Evolutionary conservation across 306 rosid genomes (phyloP).

Genomic region (Luffa acutangula): DNA sequence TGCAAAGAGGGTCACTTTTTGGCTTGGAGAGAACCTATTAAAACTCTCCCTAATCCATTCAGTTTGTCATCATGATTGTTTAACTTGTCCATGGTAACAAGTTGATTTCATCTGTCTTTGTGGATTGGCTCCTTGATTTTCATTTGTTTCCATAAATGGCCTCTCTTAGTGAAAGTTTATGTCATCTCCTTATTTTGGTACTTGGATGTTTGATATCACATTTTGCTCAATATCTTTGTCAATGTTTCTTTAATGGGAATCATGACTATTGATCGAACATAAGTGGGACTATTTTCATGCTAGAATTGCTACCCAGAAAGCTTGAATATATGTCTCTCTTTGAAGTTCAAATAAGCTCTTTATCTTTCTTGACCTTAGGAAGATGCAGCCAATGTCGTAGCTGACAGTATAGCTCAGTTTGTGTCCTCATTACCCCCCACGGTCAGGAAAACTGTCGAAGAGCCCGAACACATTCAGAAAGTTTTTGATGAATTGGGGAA

Average conservation of each 20-base stretch:
- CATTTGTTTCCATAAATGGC: not conserved
- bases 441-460: conserved; percentile 46
- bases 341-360: not conserved
- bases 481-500: conserved; percentile 43
- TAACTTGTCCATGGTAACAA: not conserved
- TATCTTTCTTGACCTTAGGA: conserved; percentile 35
- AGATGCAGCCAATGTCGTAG: conserved; percentile 51
- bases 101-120: not conserved
- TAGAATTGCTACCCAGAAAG: not conserved
- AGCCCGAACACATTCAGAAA: conserved; percentile 59
- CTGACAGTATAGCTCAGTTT: conserved; percentile 53
- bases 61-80: not conserved
- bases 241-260: not conserved
- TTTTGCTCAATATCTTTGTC: not conserved
- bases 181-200: not conserved
- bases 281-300: not conserved
- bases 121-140: not conserved
- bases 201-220: not conserved
- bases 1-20: not conserved
- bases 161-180: not conserved
- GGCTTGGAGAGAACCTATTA: not conserved
- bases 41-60: not conserved
- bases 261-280: not conserved
- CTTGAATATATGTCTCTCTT: not conserved
- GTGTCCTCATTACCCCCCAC: conserved; percentile 67